Conservation (phyloP, 306 rosid genomes). For the Corylus heterophylla region DNA sequence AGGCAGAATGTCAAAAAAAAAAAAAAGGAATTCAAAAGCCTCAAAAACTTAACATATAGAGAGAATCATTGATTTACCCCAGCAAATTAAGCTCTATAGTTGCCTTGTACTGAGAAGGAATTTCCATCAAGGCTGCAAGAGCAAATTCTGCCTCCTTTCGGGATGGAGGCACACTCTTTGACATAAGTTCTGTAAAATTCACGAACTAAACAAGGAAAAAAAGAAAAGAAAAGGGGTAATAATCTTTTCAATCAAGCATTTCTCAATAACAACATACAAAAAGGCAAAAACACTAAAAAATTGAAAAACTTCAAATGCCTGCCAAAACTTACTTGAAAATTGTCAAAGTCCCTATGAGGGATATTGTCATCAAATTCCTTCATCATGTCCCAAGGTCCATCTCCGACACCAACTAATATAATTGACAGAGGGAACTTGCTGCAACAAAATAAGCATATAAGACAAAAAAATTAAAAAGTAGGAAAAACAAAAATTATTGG, state of each 20-base stretch:
- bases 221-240: background rate
- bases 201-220: conserved; percentile 64
- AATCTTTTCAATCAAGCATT: conserved; percentile 14
- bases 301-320: background rate
- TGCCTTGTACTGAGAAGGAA: conserved; percentile 95
- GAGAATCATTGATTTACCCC: conserved; percentile 55
- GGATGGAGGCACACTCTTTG: conserved; percentile 58
- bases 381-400: conserved; percentile 99
- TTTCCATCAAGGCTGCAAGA: conserved; percentile 92
- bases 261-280: conserved; percentile 9
- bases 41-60: conserved; percentile 12
- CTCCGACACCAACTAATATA: conserved; percentile 94
- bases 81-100: conserved; percentile 72
- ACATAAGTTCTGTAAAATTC: conserved; percentile 83
- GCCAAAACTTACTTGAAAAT: conserved; percentile 69
- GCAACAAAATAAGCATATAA: conserved; percentile 31
- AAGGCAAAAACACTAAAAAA: background rate
- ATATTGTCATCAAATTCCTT: conserved; percentile 91
- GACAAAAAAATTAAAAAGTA: conserved; percentile 9
- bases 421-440: conserved; percentile 94
- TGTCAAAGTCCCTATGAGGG: conserved; percentile 85
- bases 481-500: background rate
- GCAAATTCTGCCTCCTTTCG: conserved; percentile 95
- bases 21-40: conserved; percentile 11
- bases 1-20: conserved; percentile 13